Evolutionary conservation across 2,329 filamentous ascomycete species (phyloP).

Genomic region (Nannizzia gypsea): DNA sequence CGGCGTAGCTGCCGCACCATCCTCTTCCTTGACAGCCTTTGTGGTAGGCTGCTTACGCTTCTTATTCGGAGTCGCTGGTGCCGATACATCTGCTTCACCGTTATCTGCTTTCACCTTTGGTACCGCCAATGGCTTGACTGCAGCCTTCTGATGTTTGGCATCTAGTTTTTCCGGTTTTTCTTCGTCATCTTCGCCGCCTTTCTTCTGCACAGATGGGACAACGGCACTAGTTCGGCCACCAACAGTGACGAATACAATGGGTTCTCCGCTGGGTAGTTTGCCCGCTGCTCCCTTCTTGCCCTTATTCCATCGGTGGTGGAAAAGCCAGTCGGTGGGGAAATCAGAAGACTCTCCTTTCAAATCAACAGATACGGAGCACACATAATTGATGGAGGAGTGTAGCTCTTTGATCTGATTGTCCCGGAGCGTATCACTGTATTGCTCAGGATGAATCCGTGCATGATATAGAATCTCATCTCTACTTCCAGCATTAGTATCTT

Average conservation of each 20-base stretch:
- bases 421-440: slow-evolving; percentile 73
- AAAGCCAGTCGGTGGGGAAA: slow-evolving; percentile 81
- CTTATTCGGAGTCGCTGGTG: neutral
- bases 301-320: slow-evolving; percentile 81
- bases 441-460: slow-evolving; percentile 78
- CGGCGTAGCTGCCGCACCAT: neutral
- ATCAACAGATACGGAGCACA: slow-evolving; percentile 70
- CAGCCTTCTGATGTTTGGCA: neutral
- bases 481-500: neutral
- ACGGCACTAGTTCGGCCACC: slow-evolving; percentile 85
- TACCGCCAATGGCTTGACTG: neutral
- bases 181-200: slow-evolving; percentile 50
- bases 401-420: slow-evolving; percentile 60
- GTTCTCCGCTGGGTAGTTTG: slow-evolving; percentile 69
- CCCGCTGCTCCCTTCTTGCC: slow-evolving; percentile 59
- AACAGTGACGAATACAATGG: slow-evolving; percentile 75
- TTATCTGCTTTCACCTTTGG: slow-evolving; percentile 4
- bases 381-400: slow-evolving; percentile 60
- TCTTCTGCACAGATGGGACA: slow-evolving; percentile 76
- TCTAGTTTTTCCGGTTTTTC: slow-evolving; percentile 26
- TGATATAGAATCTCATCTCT: slow-evolving; percentile 85
- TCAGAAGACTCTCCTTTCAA: slow-evolving; percentile 67
- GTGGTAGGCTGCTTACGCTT: slow-evolving; percentile 6
- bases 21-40: neutral
- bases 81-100: neutral